Evolutionary conservation across 1,284 basidiomycete genomes (phyloP).

Genomic region (Microbotryomycetes sp.): DNA sequence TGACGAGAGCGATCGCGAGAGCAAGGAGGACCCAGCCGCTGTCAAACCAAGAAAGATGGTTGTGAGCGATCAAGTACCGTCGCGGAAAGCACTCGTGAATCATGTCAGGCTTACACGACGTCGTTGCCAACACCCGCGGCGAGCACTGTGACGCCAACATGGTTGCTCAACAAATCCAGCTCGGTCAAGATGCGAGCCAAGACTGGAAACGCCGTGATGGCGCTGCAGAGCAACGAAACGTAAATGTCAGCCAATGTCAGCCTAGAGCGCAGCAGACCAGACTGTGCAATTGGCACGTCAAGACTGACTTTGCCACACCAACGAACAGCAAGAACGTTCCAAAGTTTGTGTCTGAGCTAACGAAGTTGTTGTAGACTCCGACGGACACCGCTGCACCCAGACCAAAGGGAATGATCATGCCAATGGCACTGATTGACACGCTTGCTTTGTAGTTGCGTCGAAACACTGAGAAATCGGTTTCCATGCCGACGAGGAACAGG

Average conservation of each 20-base stretch:
- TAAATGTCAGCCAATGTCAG: neutral
- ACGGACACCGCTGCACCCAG: constrained; percentile 75
- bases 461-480: constrained; percentile 76
- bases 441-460: constrained; percentile 34
- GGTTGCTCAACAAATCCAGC: constrained; percentile 72
- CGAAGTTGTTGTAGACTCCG: constrained; percentile 73
- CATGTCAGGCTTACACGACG: constrained; percentile 44
- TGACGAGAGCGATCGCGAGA: constrained; percentile 81
- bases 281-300: neutral
- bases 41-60: neutral
- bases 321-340: constrained; percentile 91
- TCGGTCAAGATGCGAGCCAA: constrained; percentile 79
- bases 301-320: constrained; percentile 53
- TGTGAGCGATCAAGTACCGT: neutral
- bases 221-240: constrained; percentile 43
- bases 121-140: constrained; percentile 92
- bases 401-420: constrained; percentile 72
- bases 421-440: constrained; percentile 51
- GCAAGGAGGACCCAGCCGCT: constrained; percentile 60
- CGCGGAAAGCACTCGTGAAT: neutral
- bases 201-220: constrained; percentile 52
- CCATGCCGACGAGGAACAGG: constrained; percentile 82
- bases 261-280: neutral
- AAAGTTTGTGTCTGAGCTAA: constrained; percentile 57
- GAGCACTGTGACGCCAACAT: constrained; percentile 85